Percentiles rank a stretch among this genome's conserved stretches.
These are phyloP conservation scores for Brassica cretica DNA, from an alignment of 345 rosid genomes.

Conservation along the genomic window DNA sequence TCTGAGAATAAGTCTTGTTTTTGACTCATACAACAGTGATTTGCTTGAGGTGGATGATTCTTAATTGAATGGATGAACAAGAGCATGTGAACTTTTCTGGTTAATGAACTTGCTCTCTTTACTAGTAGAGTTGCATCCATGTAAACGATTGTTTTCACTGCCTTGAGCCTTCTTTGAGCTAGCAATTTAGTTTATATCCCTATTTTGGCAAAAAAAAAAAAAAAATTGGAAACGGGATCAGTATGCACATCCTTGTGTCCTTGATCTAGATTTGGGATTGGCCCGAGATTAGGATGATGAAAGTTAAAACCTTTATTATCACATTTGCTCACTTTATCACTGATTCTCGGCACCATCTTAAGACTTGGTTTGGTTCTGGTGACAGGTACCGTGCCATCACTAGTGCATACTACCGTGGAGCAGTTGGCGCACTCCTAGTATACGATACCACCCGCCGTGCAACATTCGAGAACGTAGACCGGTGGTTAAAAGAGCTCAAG, in stretches of 20 bases:
- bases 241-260: neutral
- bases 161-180: neutral
- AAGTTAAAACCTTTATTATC: neutral
- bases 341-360: neutral
- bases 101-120: neutral
- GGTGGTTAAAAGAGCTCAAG: slow-evolving; percentile 67
- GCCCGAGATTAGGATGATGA: neutral
- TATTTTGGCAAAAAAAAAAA: neutral
- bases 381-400: slow-evolving; percentile 71
- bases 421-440: slow-evolving; percentile 68
- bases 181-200: neutral
- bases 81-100: neutral
- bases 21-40: slow-evolving; percentile 24
- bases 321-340: neutral
- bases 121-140: neutral
- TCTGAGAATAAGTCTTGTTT: neutral
- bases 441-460: slow-evolving; percentile 68
- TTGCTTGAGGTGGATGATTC: neutral
- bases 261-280: neutral
- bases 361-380: slow-evolving; percentile 5
- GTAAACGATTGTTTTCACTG: neutral
- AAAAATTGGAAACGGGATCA: neutral
- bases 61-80: neutral
- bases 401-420: slow-evolving; percentile 75
- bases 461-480: slow-evolving; percentile 66